Evolutionary conservation across 306 rosid species (phyloP).

Genomic region (Cajanus cajan): DNA sequence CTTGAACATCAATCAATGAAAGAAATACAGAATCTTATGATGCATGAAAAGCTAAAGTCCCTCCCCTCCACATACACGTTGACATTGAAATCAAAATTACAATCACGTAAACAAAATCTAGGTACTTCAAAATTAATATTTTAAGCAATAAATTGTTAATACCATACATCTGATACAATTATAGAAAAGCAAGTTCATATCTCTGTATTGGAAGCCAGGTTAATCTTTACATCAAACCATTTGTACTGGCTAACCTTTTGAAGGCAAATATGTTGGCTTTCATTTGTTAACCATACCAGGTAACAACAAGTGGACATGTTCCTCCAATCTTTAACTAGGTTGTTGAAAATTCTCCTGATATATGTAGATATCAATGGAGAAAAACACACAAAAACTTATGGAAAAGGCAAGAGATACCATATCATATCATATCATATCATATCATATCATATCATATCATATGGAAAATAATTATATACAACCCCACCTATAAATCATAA

Average conservation of each 20-base stretch:
- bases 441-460: not conserved
- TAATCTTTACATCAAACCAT: not conserved
- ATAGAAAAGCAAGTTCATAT: not conserved
- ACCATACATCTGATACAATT: not conserved
- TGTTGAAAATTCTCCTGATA: constrained; percentile 11
- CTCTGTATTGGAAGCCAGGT: not conserved
- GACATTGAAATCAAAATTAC: constrained; percentile 7
- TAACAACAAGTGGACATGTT: not conserved
- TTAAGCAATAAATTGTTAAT: constrained; percentile 11
- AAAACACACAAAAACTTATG: not conserved
- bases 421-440: no score
- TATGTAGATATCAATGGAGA: not conserved
- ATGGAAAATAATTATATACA: constrained; percentile 19
- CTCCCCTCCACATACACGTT: not conserved
- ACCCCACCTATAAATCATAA: not conserved
- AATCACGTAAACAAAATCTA: not conserved
- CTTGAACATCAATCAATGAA: not conserved
- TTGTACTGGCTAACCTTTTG: constrained; percentile 9
- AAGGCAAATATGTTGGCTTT: constrained; percentile 2
- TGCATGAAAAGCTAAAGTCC: not conserved
- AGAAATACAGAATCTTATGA: not conserved
- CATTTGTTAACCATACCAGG: constrained; percentile 19
- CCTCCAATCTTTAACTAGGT: not conserved
- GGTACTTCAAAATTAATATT: not conserved
- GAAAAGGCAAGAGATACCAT: constrained; percentile 1